Conservation (phyloP, 768 basidiomycete genomes). For the Tricholoma sp. region DNA sequence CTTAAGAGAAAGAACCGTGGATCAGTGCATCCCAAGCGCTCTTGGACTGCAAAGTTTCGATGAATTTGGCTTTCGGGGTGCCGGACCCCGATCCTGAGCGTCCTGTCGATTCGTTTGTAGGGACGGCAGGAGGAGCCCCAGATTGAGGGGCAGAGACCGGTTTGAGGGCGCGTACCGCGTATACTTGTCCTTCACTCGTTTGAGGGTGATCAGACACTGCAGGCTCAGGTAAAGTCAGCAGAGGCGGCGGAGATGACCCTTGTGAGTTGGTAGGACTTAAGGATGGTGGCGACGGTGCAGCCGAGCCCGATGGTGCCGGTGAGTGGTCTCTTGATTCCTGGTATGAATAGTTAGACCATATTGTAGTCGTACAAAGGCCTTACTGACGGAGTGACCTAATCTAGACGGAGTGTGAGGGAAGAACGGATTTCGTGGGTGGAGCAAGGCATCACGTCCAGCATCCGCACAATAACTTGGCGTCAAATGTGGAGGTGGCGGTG, state of each 20-base stretch:
- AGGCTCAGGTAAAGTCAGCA: conserved; percentile 10
- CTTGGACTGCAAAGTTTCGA: conserved; percentile 55
- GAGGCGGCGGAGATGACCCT: conserved; percentile 8
- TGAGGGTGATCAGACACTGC: conserved; percentile 3
- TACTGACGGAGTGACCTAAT: conserved; percentile 15
- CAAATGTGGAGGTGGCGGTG: conserved; percentile 22
- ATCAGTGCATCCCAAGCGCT: conserved; percentile 65
- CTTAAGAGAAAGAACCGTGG: conserved; percentile 60
- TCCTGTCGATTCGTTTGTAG: background rate
- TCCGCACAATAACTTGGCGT: conserved; percentile 20
- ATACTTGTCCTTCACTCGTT: background rate
- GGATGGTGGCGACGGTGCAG: conserved; percentile 8
- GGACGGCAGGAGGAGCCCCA: conserved; percentile 6
- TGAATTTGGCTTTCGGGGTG: conserved; percentile 41
- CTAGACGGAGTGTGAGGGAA: conserved; percentile 19
- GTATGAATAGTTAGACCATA: conserved; percentile 1
- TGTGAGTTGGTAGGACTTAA: conserved; percentile 8
- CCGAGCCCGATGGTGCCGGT: conserved; percentile 8
- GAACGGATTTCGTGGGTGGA: conserved; percentile 21
- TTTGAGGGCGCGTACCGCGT: conserved; percentile 11
- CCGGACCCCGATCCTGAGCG: conserved; percentile 17
- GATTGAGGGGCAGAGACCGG: conserved; percentile 13
- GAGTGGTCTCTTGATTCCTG: conserved; percentile 13
- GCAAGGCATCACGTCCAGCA: conserved; percentile 22
- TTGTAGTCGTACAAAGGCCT: background rate